Evolutionary conservation across 495 filamentous ascomycete species (phyloP).

Genomic region (Aspergillus baeticus): DNA sequence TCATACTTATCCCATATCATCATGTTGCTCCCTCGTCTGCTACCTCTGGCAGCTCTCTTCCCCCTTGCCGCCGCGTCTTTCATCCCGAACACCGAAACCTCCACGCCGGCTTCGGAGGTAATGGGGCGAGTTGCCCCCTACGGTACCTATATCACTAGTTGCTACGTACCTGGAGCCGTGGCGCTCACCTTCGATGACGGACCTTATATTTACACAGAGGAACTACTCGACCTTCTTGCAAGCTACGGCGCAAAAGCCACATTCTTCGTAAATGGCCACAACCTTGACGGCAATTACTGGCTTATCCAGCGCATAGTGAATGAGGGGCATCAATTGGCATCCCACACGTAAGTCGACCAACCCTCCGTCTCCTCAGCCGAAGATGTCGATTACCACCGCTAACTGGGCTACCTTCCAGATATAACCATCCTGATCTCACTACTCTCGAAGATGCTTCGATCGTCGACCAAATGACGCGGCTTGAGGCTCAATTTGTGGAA

Average conservation of each 20-base stretch:
- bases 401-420: slow-evolving; percentile 19
- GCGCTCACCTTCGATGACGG: slow-evolving; percentile 78
- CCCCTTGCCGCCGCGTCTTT: background rate
- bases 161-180: slow-evolving; percentile 55
- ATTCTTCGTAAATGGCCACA: slow-evolving; percentile 70
- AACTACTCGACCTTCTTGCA: slow-evolving; percentile 62
- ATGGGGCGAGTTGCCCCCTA: slow-evolving; percentile 29
- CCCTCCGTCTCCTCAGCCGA: background rate
- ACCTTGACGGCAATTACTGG: slow-evolving; percentile 40
- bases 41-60: slow-evolving; percentile 3
- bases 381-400: background rate
- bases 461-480: slow-evolving; percentile 63
- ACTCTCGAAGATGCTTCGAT: slow-evolving; percentile 50
- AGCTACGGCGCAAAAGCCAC: slow-evolving; percentile 62
- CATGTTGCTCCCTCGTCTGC: slow-evolving; percentile 10
- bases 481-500: slow-evolving; percentile 67
- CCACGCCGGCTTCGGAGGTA: background rate
- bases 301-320: slow-evolving; percentile 60
- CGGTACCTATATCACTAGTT: slow-evolving; percentile 59
- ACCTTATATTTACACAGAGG: slow-evolving; percentile 63
- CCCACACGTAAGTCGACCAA: slow-evolving; percentile 60
- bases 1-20: slow-evolving; percentile 13
- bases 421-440: slow-evolving; percentile 63
- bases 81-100: background rate
- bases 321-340: slow-evolving; percentile 72